Evolutionary conservation across 2,329 filamentous ascomycete genomes (phyloP).

Genomic region (Aspergillus sp.): DNA sequence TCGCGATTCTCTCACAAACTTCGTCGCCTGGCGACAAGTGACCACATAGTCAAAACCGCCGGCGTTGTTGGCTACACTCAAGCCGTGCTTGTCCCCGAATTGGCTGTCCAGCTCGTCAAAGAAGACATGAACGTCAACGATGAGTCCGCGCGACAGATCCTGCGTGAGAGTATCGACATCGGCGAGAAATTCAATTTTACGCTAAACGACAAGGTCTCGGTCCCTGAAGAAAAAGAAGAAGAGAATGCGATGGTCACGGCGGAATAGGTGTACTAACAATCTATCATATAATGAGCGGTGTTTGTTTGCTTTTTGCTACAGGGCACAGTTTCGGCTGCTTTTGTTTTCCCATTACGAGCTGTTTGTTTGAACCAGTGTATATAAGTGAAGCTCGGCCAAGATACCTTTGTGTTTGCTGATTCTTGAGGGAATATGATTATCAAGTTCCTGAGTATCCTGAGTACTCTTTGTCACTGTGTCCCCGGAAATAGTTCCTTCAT

Average conservation of each 20-base stretch:
- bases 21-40: slow-evolving; percentile 61
- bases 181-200: slow-evolving; percentile 69
- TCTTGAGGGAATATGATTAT: not conserved
- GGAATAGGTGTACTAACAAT: not conserved
- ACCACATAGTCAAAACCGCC: slow-evolving; percentile 65
- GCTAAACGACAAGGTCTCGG: slow-evolving; percentile 53
- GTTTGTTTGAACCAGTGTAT: not conserved
- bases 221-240: slow-evolving; percentile 20
- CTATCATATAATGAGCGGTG: not conserved
- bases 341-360: not conserved
- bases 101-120: slow-evolving; percentile 55
- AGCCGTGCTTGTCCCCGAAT: slow-evolving; percentile 73
- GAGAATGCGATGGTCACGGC: not conserved
- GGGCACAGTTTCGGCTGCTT: not conserved
- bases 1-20: slow-evolving; percentile 59
- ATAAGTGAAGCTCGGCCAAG: slow-evolving; percentile 4
- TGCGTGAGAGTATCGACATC: slow-evolving; percentile 66
- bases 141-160: slow-evolving; percentile 53
- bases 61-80: slow-evolving; percentile 71
- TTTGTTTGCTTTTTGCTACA: not conserved
- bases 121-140: slow-evolving; percentile 56
- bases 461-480: no score
- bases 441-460: no score
- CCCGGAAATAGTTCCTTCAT: no score
- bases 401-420: slow-evolving; percentile 5